Conservation (phyloP, 2,329 filamentous ascomycete species). For the Fusarium tjaetaba region DNA sequence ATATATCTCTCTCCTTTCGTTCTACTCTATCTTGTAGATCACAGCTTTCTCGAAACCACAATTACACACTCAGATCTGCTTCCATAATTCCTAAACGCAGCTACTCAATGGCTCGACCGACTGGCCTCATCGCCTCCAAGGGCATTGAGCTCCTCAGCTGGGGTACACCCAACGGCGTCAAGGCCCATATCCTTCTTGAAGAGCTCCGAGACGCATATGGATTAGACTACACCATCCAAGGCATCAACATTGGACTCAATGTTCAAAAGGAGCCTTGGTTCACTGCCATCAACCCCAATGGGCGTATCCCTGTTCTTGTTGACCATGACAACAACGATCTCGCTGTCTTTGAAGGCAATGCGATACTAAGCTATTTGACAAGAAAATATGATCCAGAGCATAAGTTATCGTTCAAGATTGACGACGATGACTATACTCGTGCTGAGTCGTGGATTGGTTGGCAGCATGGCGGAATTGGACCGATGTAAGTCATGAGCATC, state of each 20-base stretch:
- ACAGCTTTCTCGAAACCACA: background rate
- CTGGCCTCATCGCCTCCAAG: conserved; percentile 67
- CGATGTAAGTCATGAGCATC: conserved; percentile 53
- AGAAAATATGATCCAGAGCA: conserved; percentile 74
- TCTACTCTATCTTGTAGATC: background rate
- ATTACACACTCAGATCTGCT: background rate
- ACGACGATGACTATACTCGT: conserved; percentile 51
- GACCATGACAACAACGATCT: conserved; percentile 71
- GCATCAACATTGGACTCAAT: conserved; percentile 68
- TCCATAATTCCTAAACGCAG: background rate
- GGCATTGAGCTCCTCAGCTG: conserved; percentile 73
- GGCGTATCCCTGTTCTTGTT: conserved; percentile 71
- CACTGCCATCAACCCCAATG: conserved; percentile 70
- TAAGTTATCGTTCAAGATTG: conserved; percentile 50
- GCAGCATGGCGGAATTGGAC: conserved; percentile 80
- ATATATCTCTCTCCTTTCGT: background rate
- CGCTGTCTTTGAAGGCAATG: conserved; percentile 77
- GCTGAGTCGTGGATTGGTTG: conserved; percentile 67
- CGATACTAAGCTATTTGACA: conserved; percentile 78
- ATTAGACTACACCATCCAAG: conserved; percentile 66
- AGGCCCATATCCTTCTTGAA: conserved; percentile 70
- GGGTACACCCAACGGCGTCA: conserved; percentile 64
- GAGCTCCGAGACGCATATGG: conserved; percentile 74
- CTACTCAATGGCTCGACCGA: conserved; percentile 49
- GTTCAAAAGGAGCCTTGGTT: conserved; percentile 76